Base-by-base conservation (phyloP, 371 early-diverging fungal species). In the Coemansia sp. region DNA sequence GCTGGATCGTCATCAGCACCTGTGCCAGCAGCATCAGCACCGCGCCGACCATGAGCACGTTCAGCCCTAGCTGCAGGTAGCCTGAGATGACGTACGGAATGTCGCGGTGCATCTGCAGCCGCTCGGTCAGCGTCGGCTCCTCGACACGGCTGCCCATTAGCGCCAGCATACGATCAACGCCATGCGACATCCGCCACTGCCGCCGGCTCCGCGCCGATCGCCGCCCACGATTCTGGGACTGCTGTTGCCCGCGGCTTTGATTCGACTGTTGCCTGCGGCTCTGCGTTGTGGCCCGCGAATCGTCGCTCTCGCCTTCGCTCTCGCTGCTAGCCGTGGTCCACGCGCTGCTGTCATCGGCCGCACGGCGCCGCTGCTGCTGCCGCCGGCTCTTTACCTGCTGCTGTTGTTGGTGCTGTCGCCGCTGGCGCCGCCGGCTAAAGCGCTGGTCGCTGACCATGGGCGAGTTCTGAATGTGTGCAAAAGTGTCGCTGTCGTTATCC, bases 41-140 rank as follows among this genome's bases (percentile, higher is more conserved):
- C 0, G 79, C 62, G 1, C 66, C 67, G 8, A 86, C 79, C 50
- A 89, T 57, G n/a, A 86, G 67, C 0, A 82, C 52, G 60, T 88
- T 88, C 65, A 88, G 88, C 0, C 75, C 49, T 45, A 84, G 66
- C 61, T 89, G 90, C 34, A 87, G 57, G 63, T 89, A 89, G 1
- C 84, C 77, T 4, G 75, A 68, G 41, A 77, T 61, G 5, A 77
- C 71, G 26, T 65, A 76, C 20, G 80, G 79, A 35, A 78, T 59
- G 51, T 80, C 80, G 16, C 68, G 65, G 58, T 79, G 76, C 69
- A 75, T 69, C 56, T 79, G 80, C 48, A 70, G 57, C 60, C 66
- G 47, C 43, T 69, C 66, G 11, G 57, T 54, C 34, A 55, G 48
- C 8, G 70, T 65, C 14, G 74, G 74, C 65, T 64, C 69, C 12